Conservation (phyloP, 1,284 basidiomycete genomes). For the Heliocybe sulcata region DNA sequence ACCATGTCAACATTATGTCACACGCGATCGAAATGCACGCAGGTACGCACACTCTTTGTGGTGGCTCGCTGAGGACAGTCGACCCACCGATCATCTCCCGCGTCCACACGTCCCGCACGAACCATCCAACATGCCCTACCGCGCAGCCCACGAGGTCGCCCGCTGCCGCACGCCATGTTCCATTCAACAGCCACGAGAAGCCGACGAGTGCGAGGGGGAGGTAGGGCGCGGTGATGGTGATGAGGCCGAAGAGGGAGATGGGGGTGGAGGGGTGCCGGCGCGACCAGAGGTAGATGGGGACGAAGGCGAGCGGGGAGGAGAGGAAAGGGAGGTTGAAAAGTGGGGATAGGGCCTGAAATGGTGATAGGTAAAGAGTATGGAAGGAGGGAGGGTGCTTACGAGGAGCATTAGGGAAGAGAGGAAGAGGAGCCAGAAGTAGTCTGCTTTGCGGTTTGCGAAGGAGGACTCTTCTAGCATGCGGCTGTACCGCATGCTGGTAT, state of each 20-base stretch:
- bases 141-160: constrained; percentile 85
- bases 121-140: constrained; percentile 90
- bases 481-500: constrained; percentile 85
- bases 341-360: constrained; percentile 65
- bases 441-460: constrained; percentile 84
- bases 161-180: constrained; percentile 79
- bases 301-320: constrained; percentile 83
- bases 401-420: constrained; percentile 79
- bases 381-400: constrained; percentile 35
- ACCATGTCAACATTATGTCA: constrained; percentile 20
- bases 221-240: constrained; percentile 95
- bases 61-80: constrained; percentile 73
- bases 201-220: constrained; percentile 86
- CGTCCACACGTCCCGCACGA: constrained; percentile 91
- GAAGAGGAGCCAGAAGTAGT: constrained; percentile 90
- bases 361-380: background rate
- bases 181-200: constrained; percentile 87
- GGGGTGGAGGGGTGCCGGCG: constrained; percentile 88
- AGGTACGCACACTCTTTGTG: constrained; percentile 65
- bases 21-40: background rate
- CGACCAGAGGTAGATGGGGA: constrained; percentile 96
- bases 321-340: constrained; percentile 88
- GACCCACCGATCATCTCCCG: constrained; percentile 82
- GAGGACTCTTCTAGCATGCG: constrained; percentile 95
- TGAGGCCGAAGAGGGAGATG: constrained; percentile 91